Base-by-base conservation (phyloP, 139 green algal species). In the Axilococcus clingmanii region DNA sequence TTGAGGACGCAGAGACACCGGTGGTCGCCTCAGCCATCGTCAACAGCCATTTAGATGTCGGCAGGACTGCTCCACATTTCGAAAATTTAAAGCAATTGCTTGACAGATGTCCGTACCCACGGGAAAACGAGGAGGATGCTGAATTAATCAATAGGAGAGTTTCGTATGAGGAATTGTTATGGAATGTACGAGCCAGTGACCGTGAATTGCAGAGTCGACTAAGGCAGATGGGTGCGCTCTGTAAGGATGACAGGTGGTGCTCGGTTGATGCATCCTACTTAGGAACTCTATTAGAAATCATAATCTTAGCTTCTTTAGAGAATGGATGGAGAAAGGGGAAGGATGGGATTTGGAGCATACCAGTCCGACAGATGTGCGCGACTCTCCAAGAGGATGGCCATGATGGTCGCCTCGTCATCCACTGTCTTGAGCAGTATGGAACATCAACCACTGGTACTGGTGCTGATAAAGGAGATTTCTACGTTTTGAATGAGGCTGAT, bases 201-300 rank as follows among this genome's bases (percentile, higher is more conserved):
- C 38, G 5, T 0, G 71, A 85, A 59, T 53, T 85, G 40, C 27
- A 42, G 2, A 45, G 24, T 4, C 71, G 63, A 29, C 52, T 85
- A 25, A 7, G 0, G 1, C 49, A 53, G 5, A 43, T 71, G 28
- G 23, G 51, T n/a, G 68, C 75, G 8, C 29, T 85, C 35, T 40
- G 58, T 51, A 52, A 84, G 23, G 48, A 34, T 29, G 63, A 49
- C 3, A 4, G 37, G 19, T 69, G 74, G 75, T 34, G 73, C 37
- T 11, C 40, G 17, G 65, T 83, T 24, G 70, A 79, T 5, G 7
- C 23, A 0, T 38, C 5, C 8, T 72, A 80, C 57, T 61, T 80
- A 37, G 66, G 66, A 19, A 40, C 38, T 38, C 45, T 84, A 53
- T 69, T 84, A 44, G 60, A 83, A 57, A 38, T 79, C 20, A 34